Evolutionary conservation across 768 basidiomycete genomes (phyloP).

Genomic region (Kwoniella sp.): DNA sequence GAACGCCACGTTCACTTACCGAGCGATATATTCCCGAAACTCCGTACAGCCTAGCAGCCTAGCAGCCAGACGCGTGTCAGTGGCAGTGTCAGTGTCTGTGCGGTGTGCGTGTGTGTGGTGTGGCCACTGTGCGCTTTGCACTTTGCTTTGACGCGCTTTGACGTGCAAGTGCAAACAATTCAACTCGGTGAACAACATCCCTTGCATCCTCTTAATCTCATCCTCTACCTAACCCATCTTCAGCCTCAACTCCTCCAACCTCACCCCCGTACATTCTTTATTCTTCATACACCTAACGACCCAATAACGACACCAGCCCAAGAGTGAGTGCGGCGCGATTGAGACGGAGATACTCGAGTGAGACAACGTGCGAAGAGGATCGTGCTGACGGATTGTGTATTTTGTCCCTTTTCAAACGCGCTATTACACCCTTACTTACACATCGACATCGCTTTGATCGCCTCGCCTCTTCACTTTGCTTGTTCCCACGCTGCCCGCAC

Average conservation of each 20-base stretch:
- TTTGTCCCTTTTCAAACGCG: neutral
- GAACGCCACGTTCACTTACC: too few relatives aligned
- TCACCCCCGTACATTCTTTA: conserved; percentile 1
- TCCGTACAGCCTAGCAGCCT: too few relatives aligned
- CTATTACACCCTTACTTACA: neutral
- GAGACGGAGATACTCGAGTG: too few relatives aligned
- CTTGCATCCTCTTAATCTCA: neutral
- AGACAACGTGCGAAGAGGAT: neutral
- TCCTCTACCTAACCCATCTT: neutral
- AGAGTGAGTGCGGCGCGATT: neutral
- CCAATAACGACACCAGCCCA: neutral
- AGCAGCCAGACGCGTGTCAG: too few relatives aligned
- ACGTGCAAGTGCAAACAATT: too few relatives aligned
- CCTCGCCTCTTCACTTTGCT: neutral
- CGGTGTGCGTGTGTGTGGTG: too few relatives aligned
- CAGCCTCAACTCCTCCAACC: neutral
- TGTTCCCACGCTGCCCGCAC: too few relatives aligned
- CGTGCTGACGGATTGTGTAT: neutral
- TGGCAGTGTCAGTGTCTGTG: too few relatives aligned
- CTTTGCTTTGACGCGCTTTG: too few relatives aligned
- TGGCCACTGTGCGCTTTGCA: too few relatives aligned
- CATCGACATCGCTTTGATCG: neutral
- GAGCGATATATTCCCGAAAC: too few relatives aligned
- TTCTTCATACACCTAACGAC: neutral
- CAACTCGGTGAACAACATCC: neutral